Evolutionary conservation across 2,329 filamentous ascomycete species (phyloP).

Genomic region (Colletotrichum lini): DNA sequence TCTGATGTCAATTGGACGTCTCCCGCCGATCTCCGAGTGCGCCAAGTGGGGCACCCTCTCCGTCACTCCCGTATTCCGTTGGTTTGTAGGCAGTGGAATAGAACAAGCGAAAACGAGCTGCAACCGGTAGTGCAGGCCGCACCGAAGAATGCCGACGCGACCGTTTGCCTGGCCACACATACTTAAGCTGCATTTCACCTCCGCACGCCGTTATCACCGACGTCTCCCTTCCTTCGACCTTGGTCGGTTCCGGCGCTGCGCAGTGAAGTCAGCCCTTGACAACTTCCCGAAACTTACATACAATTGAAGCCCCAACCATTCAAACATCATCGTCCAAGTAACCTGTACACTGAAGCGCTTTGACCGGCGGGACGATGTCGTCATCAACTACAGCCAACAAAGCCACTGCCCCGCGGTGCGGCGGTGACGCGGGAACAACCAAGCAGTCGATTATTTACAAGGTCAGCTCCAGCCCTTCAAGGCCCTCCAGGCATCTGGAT

Average conservation of each 20-base stretch:
- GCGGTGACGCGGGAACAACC: constrained; percentile 24
- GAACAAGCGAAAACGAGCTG: constrained; percentile 3
- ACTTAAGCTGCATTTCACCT: constrained; percentile 26
- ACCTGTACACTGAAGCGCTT: neutral
- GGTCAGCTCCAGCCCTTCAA: constrained; percentile 38
- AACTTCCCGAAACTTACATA: neutral
- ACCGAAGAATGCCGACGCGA: constrained; percentile 25
- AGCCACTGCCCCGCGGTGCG: constrained; percentile 31
- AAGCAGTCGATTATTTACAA: constrained; percentile 46
- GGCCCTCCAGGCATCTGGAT: neutral
- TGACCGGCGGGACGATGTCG: constrained; percentile 33
- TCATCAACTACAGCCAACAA: constrained; percentile 43
- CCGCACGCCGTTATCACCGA: constrained; percentile 17
- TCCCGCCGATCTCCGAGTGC: constrained; percentile 30
- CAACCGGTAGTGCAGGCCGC: constrained; percentile 17
- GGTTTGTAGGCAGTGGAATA: constrained; percentile 6
- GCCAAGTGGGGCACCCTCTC: constrained; percentile 31
- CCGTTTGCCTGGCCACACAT: constrained; percentile 18
- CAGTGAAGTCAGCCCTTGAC: neutral
- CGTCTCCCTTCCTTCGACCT: neutral
- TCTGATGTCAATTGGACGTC: constrained; percentile 20
- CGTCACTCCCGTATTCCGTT: constrained; percentile 37
- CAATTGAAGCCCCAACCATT: neutral
- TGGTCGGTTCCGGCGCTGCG: neutral
- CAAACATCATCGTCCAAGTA: neutral